Conservation (phyloP, 2,329 filamentous ascomycete genomes). For the Delphinella strobiligena region DNA sequence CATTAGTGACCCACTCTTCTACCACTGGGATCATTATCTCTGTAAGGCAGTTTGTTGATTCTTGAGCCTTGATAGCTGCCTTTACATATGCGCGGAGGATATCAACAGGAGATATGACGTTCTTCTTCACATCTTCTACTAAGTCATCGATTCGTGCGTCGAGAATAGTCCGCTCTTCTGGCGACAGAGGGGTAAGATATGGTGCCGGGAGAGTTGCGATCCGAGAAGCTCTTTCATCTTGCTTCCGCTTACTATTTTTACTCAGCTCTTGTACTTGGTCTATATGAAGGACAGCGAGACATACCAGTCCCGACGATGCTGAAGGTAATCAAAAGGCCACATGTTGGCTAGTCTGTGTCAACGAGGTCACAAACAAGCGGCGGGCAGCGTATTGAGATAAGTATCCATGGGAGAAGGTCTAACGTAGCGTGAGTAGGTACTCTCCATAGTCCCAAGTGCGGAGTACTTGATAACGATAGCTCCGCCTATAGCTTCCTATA, state of each 20-base stretch:
- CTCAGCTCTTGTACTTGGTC: not conserved
- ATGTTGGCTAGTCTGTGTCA: not conserved
- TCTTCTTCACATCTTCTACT: constrained; percentile 65
- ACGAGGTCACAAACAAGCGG: no score
- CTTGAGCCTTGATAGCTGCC: constrained; percentile 69
- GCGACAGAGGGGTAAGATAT: constrained; percentile 56
- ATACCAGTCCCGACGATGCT: not conserved
- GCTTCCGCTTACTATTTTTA: constrained; percentile 57
- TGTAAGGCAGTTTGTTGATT: constrained; percentile 80
- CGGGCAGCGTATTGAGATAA: no score
- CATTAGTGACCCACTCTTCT: constrained; percentile 53
- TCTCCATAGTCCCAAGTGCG: no score
- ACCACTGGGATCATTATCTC: constrained; percentile 73
- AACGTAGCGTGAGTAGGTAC: no score
- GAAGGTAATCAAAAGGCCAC: not conserved
- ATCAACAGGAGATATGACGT: constrained; percentile 51
- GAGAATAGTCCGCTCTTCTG: constrained; percentile 54
- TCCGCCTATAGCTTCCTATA: not conserved
- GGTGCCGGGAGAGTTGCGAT: constrained; percentile 53
- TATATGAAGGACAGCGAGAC: not conserved
- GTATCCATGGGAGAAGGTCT: no score
- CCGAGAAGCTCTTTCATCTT: constrained; percentile 57
- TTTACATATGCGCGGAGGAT: constrained; percentile 81
- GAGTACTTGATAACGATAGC: no score
- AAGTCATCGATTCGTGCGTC: constrained; percentile 64